A percentile compares a stretch with the other conserved stretches of the same genome.
phyloP scores from a whole-genome alignment of 129 eudicot genomes.

The Apium graveolens region DNA sequence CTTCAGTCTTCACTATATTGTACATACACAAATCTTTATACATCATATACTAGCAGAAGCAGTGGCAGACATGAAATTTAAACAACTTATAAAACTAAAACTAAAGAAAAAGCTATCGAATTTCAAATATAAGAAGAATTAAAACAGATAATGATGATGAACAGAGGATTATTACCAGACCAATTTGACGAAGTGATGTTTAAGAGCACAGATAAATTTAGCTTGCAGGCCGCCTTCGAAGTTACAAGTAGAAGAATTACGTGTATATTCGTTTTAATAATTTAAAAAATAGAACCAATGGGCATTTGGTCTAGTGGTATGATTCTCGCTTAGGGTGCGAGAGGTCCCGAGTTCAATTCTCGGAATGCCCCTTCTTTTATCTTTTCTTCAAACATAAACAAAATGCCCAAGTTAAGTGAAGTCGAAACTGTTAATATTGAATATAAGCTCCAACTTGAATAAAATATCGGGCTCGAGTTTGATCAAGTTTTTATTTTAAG shows the following conservation, averaged over 20 bases:
- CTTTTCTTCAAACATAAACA: too few species aligned
- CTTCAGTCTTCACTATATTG: not conserved
- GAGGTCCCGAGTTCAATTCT: constrained; percentile 99
- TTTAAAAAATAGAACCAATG: too few species aligned
- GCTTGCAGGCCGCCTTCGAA: too few species aligned
- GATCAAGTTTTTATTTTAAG: too few species aligned
- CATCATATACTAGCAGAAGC: not conserved
- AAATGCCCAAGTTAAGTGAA: too few species aligned
- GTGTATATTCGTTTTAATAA: too few species aligned
- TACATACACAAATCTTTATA: not conserved
- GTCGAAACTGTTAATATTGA: too few species aligned
- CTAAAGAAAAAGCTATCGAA: not conserved
- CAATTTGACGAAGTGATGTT: not conserved
- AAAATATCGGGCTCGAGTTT: too few species aligned
- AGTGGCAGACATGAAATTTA: too few species aligned
- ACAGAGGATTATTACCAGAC: not conserved
- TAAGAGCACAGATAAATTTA: not conserved
- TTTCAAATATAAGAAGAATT: not conserved
- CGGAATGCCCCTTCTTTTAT: constrained; percentile 67
- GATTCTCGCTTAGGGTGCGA: constrained; percentile 99
- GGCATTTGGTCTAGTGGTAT: constrained; percentile 99
- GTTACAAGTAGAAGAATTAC: too few species aligned
- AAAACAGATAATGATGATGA: not conserved
- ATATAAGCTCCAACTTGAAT: too few species aligned
- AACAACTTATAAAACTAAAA: not conserved